Evolutionary conservation across 2,329 filamentous ascomycete genomes (phyloP).

Genomic region (Fonsecaea erecta): DNA sequence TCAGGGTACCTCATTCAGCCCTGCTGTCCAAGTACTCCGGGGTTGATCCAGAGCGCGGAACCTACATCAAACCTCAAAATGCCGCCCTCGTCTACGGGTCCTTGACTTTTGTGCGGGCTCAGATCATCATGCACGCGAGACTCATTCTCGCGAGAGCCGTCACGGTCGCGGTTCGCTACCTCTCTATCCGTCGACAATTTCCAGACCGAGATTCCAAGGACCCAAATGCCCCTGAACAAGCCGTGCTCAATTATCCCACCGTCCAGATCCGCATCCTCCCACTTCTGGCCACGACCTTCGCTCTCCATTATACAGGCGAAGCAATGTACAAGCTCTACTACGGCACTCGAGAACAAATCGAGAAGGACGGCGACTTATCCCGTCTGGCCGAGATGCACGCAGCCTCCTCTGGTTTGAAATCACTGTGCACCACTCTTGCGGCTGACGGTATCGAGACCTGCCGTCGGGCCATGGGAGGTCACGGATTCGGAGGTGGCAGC

Average conservation of each 20-base stretch:
- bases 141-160: constrained; percentile 59
- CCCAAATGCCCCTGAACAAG: constrained; percentile 46
- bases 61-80: constrained; percentile 53
- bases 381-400: constrained; percentile 58
- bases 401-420: constrained; percentile 60
- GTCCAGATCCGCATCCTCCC: constrained; percentile 60
- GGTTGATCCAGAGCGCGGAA: constrained; percentile 53
- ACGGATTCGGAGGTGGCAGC: constrained; percentile 59
- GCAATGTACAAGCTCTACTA: constrained; percentile 59
- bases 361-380: constrained; percentile 54
- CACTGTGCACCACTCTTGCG: constrained; percentile 57
- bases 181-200: constrained; percentile 56
- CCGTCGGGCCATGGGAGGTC: constrained; percentile 58
- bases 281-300: constrained; percentile 59
- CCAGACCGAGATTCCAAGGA: constrained; percentile 52
- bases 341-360: constrained; percentile 52
- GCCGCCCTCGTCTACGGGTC: constrained; percentile 58
- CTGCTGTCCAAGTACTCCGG: constrained; percentile 57
- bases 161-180: constrained; percentile 58
- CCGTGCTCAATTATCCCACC: constrained; percentile 60
- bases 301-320: constrained; percentile 50
- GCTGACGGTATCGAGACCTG: constrained; percentile 61
- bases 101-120: constrained; percentile 53
- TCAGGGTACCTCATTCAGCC: constrained; percentile 53
- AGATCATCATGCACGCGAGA: constrained; percentile 52